A percentile compares a stretch with the other conserved stretches of the same genome.
phyloP scores from a whole-genome alignment of 129 eudicot species.

The Flaveria robusta region DNA sequence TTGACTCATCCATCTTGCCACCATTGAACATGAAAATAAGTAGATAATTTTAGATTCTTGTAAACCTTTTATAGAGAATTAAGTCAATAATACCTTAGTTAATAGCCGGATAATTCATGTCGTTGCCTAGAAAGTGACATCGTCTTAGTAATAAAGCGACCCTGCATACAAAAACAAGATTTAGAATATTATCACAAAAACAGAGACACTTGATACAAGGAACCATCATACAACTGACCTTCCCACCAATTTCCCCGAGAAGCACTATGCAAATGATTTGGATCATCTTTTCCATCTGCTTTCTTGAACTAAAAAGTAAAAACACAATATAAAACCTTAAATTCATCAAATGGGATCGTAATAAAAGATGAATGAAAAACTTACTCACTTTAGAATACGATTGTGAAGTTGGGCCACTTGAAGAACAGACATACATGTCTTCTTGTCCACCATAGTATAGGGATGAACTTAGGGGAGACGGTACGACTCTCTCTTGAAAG shows the following conservation, averaged over 20 bases:
- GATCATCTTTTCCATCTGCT: slow-evolving; percentile 48
- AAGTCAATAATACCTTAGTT: slow-evolving; percentile 37
- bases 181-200: not conserved
- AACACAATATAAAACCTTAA: slow-evolving; percentile 5
- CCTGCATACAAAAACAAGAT: slow-evolving; percentile 41
- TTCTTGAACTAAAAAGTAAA: slow-evolving; percentile 56
- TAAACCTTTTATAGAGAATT: not conserved
- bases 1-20: not conserved
- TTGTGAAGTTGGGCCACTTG: slow-evolving; percentile 40
- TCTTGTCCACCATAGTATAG: slow-evolving; percentile 70
- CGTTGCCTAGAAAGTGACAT: slow-evolving; percentile 24
- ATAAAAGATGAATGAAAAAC: not conserved
- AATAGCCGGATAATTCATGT: slow-evolving; percentile 46
- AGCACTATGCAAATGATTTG: slow-evolving; percentile 47
- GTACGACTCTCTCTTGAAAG: slow-evolving; percentile 49
- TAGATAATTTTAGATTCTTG: not conserved
- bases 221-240: slow-evolving; percentile 42
- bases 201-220: not conserved
- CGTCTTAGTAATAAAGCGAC: slow-evolving; percentile 59
- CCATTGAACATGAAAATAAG: not conserved
- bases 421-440: slow-evolving; percentile 59
- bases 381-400: slow-evolving; percentile 41
- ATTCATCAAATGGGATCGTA: slow-evolving; percentile 1
- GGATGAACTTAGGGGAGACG: slow-evolving; percentile 64
- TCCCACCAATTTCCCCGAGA: slow-evolving; percentile 73